Conservation (phyloP, 2,329 filamentous ascomycete genomes). For the Trichoderma aggressivum region DNA sequence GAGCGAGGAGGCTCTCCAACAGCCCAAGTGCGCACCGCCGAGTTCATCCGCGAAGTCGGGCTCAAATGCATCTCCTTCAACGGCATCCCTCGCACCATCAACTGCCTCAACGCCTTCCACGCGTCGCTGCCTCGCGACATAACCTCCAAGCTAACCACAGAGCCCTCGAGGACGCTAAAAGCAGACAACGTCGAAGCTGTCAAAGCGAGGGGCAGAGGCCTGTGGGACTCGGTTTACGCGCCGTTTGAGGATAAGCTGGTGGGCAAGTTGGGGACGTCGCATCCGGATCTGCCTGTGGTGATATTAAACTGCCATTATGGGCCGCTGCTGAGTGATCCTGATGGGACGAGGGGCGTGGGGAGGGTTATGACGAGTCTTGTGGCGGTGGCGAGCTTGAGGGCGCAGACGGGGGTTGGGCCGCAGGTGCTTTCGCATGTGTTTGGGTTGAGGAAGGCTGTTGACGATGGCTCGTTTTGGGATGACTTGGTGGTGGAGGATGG, state of each 20-base stretch:
- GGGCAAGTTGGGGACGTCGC: slow-evolving; percentile 66
- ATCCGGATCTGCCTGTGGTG: slow-evolving; percentile 78
- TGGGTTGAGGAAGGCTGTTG: slow-evolving; percentile 71
- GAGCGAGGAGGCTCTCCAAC: slow-evolving; percentile 18
- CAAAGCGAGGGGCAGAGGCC: slow-evolving; percentile 54
- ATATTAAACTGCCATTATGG: slow-evolving; percentile 75
- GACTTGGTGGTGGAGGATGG: slow-evolving; percentile 34
- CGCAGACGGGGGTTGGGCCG: slow-evolving; percentile 78
- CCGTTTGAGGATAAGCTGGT: slow-evolving; percentile 71
- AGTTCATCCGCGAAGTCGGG: slow-evolving; percentile 71
- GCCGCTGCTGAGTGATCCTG: slow-evolving; percentile 67
- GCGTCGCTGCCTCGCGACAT: slow-evolving; percentile 58
- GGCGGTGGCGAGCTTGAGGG: slow-evolving; percentile 69
- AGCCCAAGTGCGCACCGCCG: slow-evolving; percentile 50
- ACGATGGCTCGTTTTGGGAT: slow-evolving; percentile 56
- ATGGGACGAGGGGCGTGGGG: slow-evolving; percentile 56
- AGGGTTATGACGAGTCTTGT: slow-evolving; percentile 69
- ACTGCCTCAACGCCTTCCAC: slow-evolving; percentile 71
- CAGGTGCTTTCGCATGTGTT: slow-evolving; percentile 81
- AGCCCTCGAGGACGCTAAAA: slow-evolving; percentile 53
- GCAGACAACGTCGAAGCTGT: slow-evolving; percentile 52
- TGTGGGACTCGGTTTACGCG: slow-evolving; percentile 76
- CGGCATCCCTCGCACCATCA: slow-evolving; percentile 79
- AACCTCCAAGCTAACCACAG: slow-evolving; percentile 49
- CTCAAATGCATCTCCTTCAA: slow-evolving; percentile 79